Evolutionary conservation across 257 asterid genomes (phyloP), one percentile per base, ranked within the genome.

Genomic region (Solanum raphanifolium): DNA sequence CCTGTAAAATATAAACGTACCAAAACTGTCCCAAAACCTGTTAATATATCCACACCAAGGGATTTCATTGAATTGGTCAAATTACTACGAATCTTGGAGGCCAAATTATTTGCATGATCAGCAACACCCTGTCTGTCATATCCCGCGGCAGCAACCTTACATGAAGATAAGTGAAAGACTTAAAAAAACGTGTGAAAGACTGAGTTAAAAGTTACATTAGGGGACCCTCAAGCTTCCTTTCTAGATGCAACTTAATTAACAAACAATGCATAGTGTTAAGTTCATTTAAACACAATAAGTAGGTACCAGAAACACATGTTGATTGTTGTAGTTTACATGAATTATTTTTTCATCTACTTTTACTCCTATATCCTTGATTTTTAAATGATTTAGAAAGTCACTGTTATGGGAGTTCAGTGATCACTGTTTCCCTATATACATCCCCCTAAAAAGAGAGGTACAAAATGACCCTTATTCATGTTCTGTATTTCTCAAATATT

Each of bases 11-110:
- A 73, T 72, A 72, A 82, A 90, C 97, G 85, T 90, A 96, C 99
- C 98, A 96, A 86, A 88, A 97, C 78, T 88, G 95, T 91, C 81
- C 99, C 99, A 55, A 92, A 84, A 36, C 99, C 99, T 58, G 98
- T 94, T 94, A 97, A 90, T 86, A 97, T 97, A 91, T 97, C 98
- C 20, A 97, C 99, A 86, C 99, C 99, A 75, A 97, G 96, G 88
- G 98, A 90, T 90, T 94, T 96, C 91, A 96, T 46, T 71, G 99
- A 97, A 92, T 97, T 97, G 83, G 99, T 97, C 94, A 97, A 88
- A 90, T 94, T 97, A 88, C 87, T 90, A 89, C 99, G 92, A 46
- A 97, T 97, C 90, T 97, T 97, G 55, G 98, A 92, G 86, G 99
- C 98, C 93, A 97, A 88, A 90, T 93, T 94, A 91, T 91, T 95